These are phyloP conservation scores for Pezizomycotina sp. DNA, from an alignment of 2,329 filamentous ascomycete genomes.

Conservation along the genomic window DNA sequence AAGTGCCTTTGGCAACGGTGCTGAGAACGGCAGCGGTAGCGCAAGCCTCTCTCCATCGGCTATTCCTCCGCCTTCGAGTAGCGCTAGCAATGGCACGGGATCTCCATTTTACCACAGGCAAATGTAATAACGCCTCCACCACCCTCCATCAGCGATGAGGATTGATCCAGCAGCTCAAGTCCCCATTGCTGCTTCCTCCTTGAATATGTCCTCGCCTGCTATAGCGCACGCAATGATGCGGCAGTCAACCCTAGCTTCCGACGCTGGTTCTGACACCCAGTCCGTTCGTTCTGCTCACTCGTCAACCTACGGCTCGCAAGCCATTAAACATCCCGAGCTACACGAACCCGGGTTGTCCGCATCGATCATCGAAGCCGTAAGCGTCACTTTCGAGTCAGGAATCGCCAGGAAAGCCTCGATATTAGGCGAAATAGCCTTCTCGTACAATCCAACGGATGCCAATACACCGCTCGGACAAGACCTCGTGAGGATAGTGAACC, in stretches of 20 bases:
- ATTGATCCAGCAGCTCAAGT: too few relatives aligned
- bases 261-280: constrained; percentile 55
- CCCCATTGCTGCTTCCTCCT: too few relatives aligned
- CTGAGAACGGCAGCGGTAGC: too few relatives aligned
- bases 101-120: too few relatives aligned
- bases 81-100: too few relatives aligned
- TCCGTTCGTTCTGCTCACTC: constrained; percentile 56
- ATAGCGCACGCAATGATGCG: constrained; percentile 17
- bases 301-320: constrained; percentile 46
- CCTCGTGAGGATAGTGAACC: constrained; percentile 72
- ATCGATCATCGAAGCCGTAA: constrained; percentile 85
- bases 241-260: constrained; percentile 18
- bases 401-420: constrained; percentile 55
- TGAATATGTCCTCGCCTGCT: constrained; percentile 14
- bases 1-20: too few relatives aligned
- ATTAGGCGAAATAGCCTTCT: constrained; percentile 75
- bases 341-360: constrained; percentile 64
- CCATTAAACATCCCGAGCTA: constrained; percentile 69
- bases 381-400: constrained; percentile 62
- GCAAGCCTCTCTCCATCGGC: too few relatives aligned
- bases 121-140: too few relatives aligned
- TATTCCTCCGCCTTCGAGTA: too few relatives aligned
- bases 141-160: too few relatives aligned
- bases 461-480: constrained; percentile 36
- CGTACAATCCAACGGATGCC: constrained; percentile 44